Percentiles rank a stretch among this genome's conserved stretches.
Evolutionary conservation across 2,329 filamentous ascomycete species (phyloP).

Genomic region (Coniochaeta prunicola): DNA sequence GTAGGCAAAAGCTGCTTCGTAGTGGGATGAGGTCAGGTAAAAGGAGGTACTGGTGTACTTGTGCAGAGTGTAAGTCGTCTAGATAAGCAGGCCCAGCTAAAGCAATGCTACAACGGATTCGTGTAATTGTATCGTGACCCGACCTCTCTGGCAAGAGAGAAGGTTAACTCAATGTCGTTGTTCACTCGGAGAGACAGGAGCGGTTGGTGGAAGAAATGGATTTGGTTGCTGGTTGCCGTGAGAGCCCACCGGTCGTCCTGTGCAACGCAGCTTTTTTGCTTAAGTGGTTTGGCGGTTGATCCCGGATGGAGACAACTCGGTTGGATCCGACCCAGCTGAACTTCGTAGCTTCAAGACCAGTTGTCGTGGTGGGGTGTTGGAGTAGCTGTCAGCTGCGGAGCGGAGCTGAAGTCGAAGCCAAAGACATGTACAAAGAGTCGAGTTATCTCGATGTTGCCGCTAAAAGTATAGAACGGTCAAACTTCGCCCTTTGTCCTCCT

Average conservation of each 20-base stretch:
- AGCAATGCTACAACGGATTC: neutral
- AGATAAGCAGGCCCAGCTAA: neutral
- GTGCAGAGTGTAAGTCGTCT: constrained; percentile 1
- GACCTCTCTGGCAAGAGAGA: neutral
- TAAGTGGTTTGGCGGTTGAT: neutral
- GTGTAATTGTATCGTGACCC: neutral
- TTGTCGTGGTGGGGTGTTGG: neutral
- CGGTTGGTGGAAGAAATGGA: too few species aligned
- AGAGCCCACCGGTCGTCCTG: constrained; percentile 1
- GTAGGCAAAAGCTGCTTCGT: neutral
- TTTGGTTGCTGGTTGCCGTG: neutral
- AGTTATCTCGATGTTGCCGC: neutral
- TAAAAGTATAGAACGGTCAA: too few species aligned
- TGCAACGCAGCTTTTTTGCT: constrained; percentile 3
- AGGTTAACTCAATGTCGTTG: neutral
- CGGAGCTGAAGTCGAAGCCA: neutral
- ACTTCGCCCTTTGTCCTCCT: too few species aligned
- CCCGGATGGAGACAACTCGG: constrained; percentile 1
- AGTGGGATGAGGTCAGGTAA: neutral
- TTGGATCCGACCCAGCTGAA: neutral
- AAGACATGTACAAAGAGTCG: neutral
- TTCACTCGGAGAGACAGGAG: neutral
- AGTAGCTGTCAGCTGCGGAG: neutral
- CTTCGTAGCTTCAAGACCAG: neutral
- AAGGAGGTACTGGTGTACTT: neutral